These are phyloP conservation scores for Alopecurus myosuroides DNA, from an alignment of 176 grass and related monocot genomes.

Conservation along the genomic window DNA sequence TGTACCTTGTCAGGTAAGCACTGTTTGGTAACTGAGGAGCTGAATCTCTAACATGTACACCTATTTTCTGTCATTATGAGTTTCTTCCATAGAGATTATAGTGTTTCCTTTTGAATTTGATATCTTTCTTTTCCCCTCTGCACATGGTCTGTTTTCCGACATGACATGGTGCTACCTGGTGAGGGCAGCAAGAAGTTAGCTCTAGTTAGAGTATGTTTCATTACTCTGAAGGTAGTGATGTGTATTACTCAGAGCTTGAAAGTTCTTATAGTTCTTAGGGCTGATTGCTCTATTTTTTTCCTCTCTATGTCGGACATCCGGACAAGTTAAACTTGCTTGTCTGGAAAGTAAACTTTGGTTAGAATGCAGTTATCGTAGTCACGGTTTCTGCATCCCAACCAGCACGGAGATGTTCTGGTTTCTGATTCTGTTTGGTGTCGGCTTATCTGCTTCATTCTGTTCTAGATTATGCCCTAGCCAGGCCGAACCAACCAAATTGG, in stretches of 20 bases:
- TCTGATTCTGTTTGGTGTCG: background rate
- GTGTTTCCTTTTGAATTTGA: background rate
- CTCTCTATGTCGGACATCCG: no score
- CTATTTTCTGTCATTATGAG: background rate
- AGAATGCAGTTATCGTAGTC: no score
- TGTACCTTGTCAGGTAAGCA: constrained; percentile 3
- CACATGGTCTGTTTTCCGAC: background rate
- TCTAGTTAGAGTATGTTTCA: background rate
- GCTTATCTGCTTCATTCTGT: no score
- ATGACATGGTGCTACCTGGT: background rate
- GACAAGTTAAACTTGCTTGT: no score
- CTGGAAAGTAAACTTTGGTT: no score
- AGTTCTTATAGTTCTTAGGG: no score
- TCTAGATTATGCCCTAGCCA: no score
- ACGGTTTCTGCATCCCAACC: no score
- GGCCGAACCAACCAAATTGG: no score
- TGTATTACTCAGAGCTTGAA: no score
- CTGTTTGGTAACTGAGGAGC: background rate
- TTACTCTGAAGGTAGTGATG: no score
- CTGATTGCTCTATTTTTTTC: no score
- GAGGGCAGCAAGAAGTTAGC: background rate
- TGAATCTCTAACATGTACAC: background rate
- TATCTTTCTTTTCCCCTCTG: background rate
- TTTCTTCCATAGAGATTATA: background rate
- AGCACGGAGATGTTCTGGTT: background rate